Base-by-base conservation (phyloP, 192 early-diverging fungal genomes). In the Linnemannia zychae region DNA sequence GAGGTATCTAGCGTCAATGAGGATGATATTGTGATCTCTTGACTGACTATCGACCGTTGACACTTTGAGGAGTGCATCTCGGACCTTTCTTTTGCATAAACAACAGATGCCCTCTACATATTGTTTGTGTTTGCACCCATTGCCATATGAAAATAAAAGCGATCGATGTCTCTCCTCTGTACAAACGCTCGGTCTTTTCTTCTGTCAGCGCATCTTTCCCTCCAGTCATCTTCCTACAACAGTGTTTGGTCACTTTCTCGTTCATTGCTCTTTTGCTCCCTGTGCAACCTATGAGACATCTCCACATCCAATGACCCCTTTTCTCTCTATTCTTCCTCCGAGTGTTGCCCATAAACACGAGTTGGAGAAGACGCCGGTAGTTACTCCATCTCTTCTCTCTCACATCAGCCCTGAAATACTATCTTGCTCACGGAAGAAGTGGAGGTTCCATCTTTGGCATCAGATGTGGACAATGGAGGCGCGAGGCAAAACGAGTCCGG, bases 51-150 rank as follows among this genome's bases (percentile, higher is more conserved):
- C 28, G 57, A 63, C 57, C 57, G 57, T 63, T 63, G 57, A 63
- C 57, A 63, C 57, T 63, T 63, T 63, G 57, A 31, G 57, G 57
- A 60, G 57, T 60, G 57, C 57, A 60, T 60, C 57, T 28, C 57
- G 57, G 57, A 63, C 57, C 28, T 15, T 63, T 63, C 13, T 31
- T 63, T 33, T 31, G 57, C 28, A 33, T 63, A 63, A 63, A 13
- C 57, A 60, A 60, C 0, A 24, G 7, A 28, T 53, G 50, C n/a
- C n/a, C 2, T 53, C n/a, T 57, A 2, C 24, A 7, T 57, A 24
- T 57, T 57, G 57, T 15, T 31, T 44, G 9, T 44, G 40, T 63
- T 63, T 24, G n/a, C n/a, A 0, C 52, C 52, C 52, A 7, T 28
- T 24, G 57, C 24, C 57, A 63, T 17, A 49, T 49, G 48, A 49